Percentiles rank a stretch among this genome's conserved stretches.
phyloP scores from a whole-genome alignment of 192 early-diverging fungal genomes.

The Backusella circina region DNA sequence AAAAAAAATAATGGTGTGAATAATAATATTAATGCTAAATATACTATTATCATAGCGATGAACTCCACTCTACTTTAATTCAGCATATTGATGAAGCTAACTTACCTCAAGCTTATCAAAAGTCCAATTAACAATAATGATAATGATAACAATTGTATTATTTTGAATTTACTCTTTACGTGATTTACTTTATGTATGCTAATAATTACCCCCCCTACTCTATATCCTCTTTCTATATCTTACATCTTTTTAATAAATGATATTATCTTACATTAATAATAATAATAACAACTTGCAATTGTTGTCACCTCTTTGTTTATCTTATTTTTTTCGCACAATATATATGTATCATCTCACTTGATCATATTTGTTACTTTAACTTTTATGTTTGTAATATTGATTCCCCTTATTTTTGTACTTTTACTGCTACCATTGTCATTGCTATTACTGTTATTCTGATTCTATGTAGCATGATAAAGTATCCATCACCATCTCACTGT shows the following conservation, averaged over 20 bases:
- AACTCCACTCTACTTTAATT: constrained; percentile 5
- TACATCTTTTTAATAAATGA: too few species aligned
- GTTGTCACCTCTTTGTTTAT: not conserved
- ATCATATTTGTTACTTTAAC: not conserved
- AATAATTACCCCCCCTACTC: not conserved
- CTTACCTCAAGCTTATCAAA: constrained; percentile 23
- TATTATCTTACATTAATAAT: not conserved
- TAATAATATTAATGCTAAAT: not conserved
- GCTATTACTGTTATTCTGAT: too few species aligned
- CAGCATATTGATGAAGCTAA: constrained; percentile 16
- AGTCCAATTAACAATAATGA: not conserved
- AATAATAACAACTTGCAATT: not conserved
- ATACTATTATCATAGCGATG: not conserved
- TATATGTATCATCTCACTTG: not conserved
- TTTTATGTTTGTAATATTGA: not conserved
- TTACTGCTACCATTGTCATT: too few species aligned
- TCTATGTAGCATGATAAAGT: too few species aligned
- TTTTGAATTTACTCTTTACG: not conserved
- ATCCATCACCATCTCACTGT: too few species aligned
- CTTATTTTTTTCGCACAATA: not conserved
- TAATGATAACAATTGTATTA: not conserved
- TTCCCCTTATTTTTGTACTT: too few species aligned
- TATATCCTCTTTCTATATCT: not conserved
- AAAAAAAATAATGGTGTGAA: not conserved
- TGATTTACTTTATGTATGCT: not conserved